Evolutionary conservation across 768 basidiomycete genomes (phyloP), one percentile per base, ranked within the genome.

Genomic region (Leccinum disarticulatum): DNA sequence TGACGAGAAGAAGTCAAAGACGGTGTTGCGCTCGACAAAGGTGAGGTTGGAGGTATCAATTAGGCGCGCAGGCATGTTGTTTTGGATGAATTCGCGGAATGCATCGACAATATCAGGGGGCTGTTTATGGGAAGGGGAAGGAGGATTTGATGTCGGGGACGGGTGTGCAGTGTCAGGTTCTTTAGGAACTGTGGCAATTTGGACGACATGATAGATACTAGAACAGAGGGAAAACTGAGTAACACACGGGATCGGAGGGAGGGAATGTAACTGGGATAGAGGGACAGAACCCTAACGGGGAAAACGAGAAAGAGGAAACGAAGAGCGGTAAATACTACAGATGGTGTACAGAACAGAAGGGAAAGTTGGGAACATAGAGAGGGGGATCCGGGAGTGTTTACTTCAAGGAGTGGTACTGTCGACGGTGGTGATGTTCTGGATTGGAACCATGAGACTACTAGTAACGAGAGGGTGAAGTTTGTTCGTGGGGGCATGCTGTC

Each of bases 11-110:
- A 72, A 8, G 17, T 62, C 36, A 9, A 59, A 65, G 19, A 71
- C 47, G 27, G 58, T 63, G 7, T 46, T 6, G 25, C 70, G 70
- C 10, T 69, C 61, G 48, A 71, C 63, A 25, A 71, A 70, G 7
- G 35, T 62, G 61, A 70, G 19, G 0, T 13, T 67, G 22, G 61
- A 28, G 1, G 68, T 65, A 52, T 72, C 66, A 17, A 70, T 70
- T 13, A 70, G 58, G 13, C 70, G 68, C 13, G 60, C 48, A 14
- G 70, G 70, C 17, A 71, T 64, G n/a, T 72, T 61, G 31, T 73
- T 71, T 19, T 11, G 48, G 47, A 72, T 64, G 58, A 72, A 68
- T 4, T 62, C 10, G 5, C 15, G 59, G 43, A 70, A 72, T 27
- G 51, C 67, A 0, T 61, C 46, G 1, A 48, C 55, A 9, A 70